Evolutionary conservation across 2,329 filamentous ascomycete species (phyloP).

Genomic region (Fusarium chaquense): DNA sequence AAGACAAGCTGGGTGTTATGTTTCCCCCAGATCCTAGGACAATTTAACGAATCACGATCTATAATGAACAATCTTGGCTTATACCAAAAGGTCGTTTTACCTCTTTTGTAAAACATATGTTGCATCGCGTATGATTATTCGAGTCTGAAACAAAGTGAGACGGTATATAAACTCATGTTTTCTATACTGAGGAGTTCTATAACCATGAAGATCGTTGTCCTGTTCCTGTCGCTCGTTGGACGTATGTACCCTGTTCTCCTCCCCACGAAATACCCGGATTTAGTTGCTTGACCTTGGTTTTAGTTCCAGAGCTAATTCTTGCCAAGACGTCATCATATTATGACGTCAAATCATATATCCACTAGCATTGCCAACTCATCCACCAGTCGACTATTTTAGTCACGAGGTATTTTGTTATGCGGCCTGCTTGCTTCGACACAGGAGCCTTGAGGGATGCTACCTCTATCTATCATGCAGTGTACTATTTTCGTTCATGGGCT

Average conservation of each 20-base stretch:
- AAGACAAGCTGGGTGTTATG: conserved; percentile 16
- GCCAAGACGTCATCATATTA: conserved; percentile 21
- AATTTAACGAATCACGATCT: conserved; percentile 46
- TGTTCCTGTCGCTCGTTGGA: conserved; percentile 15
- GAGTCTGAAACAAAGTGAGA: neutral
- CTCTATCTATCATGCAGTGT: neutral
- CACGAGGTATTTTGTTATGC: neutral
- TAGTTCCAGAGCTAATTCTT: conserved; percentile 5
- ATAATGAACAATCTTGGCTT: conserved; percentile 29
- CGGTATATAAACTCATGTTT: neutral
- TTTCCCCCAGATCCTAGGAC: conserved; percentile 24
- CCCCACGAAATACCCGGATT: neutral
- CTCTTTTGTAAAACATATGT: neutral
- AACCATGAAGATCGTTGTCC: conserved; percentile 5
- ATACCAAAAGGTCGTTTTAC: neutral
- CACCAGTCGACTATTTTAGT: neutral
- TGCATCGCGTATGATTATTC: neutral
- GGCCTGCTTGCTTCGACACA: neutral
- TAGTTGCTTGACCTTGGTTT: conserved; percentile 7
- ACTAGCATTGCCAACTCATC: neutral
- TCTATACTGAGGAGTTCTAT: neutral
- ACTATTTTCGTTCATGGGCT: neutral
- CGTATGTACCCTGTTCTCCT: neutral
- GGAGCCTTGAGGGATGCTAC: neutral
- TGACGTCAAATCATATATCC: conserved; percentile 31